Conservation (phyloP, 1,284 basidiomycete species). For the Boletus semigastroideus region DNA sequence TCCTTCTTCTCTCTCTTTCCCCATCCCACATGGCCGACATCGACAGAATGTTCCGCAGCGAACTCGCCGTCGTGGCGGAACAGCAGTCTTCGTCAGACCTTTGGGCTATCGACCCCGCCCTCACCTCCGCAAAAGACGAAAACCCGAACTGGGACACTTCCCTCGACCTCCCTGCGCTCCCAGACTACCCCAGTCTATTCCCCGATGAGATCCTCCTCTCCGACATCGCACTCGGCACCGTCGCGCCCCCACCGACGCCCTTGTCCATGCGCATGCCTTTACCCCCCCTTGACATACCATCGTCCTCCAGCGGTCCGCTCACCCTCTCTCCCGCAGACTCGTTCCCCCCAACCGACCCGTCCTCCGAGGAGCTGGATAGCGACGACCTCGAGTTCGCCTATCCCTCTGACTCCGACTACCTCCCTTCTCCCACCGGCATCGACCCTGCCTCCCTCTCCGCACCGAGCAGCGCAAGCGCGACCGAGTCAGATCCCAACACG, state of each 20-base stretch:
- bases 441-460: slow-evolving; percentile 10
- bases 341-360: background rate
- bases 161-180: background rate
- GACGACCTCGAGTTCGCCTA: slow-evolving; percentile 18
- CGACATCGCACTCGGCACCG: slow-evolving; percentile 12
- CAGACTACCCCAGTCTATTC: slow-evolving; percentile 10
- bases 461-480: background rate
- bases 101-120: slow-evolving; percentile 8
- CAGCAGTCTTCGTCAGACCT: background rate
- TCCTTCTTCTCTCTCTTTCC: background rate
- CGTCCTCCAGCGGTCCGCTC: slow-evolving; percentile 1
- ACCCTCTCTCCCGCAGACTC: slow-evolving; percentile 5
- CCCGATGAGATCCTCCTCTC: slow-evolving; percentile 17
- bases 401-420: slow-evolving; percentile 25
- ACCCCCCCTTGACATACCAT: slow-evolving; percentile 10
- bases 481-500: background rate
- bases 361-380: slow-evolving; percentile 18
- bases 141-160: background rate
- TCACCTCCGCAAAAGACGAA: background rate
- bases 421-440: slow-evolving; percentile 14
- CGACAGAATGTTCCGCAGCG: slow-evolving; percentile 25
- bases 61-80: slow-evolving; percentile 19
- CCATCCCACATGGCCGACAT: slow-evolving; percentile 22
- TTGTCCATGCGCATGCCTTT: background rate
- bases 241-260: background rate